phyloP scores from a whole-genome alignment of 2,329 filamentous ascomycete species.

The Phaeophleospora eucalypticola region DNA sequence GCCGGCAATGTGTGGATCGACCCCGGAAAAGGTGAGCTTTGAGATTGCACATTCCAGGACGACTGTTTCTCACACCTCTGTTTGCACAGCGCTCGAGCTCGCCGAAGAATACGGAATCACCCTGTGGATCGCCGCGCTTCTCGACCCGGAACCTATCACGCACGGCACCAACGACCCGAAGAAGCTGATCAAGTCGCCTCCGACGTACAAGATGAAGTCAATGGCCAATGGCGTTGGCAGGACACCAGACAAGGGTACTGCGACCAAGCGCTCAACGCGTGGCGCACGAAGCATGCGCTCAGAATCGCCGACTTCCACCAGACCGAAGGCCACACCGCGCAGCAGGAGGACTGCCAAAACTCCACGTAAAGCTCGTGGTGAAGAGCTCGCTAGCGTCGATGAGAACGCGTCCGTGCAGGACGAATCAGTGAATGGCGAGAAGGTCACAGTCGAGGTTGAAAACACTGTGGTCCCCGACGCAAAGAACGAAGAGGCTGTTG shows the following conservation, averaged over 20 bases:
- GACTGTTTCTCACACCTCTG: conserved; percentile 12
- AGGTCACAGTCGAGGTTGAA: conserved; percentile 67
- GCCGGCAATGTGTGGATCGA: conserved; percentile 97
- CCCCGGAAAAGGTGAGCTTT: conserved; percentile 58
- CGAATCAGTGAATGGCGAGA: conserved; percentile 20
- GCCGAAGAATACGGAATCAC: conserved; percentile 82
- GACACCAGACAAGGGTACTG: conserved; percentile 19
- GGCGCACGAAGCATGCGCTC: conserved; percentile 56
- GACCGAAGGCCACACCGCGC: conserved; percentile 39
- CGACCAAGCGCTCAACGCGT: conserved; percentile 24
- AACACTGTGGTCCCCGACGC: conserved; percentile 53
- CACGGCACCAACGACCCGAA: conserved; percentile 56
- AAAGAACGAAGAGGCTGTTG: conserved; percentile 63
- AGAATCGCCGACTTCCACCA: conserved; percentile 52
- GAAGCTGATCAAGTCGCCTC: conserved; percentile 74
- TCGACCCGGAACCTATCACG: conserved; percentile 79
- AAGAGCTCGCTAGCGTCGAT: conserved; percentile 29
- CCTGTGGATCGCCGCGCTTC: conserved; percentile 85
- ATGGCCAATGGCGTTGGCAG: conserved; percentile 27
- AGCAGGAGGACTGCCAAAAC: conserved; percentile 53
- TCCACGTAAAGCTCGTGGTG: conserved; percentile 41
- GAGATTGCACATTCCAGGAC: conserved; percentile 10
- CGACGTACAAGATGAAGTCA: conserved; percentile 57
- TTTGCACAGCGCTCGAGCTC: conserved; percentile 65
- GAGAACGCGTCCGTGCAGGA: conserved; percentile 26